Conservation (phyloP, 306 rosid genomes). For the Lathyrus sativus region DNA sequence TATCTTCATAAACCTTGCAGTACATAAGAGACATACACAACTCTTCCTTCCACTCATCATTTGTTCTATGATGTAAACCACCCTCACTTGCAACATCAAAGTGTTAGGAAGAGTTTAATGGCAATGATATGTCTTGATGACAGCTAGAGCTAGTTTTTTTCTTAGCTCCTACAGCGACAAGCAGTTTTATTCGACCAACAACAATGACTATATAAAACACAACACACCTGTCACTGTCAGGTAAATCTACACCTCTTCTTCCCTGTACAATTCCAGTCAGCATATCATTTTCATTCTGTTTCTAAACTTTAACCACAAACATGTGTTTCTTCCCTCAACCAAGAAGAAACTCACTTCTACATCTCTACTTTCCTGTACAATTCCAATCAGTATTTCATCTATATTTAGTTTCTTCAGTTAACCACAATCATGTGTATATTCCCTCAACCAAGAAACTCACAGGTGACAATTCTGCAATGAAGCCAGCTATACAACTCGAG, state of each 20-base stretch:
- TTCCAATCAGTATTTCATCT: no score
- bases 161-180: no score
- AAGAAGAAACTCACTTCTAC: constrained; percentile 15
- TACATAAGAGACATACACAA: no score
- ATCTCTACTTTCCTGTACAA: no score
- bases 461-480: background rate
- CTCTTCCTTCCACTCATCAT: no score
- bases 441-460: constrained; percentile 15
- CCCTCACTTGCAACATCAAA: no score
- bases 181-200: no score
- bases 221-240: constrained; percentile 24
- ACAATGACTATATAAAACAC: constrained; percentile 7
- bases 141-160: no score
- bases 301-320: constrained; percentile 4
- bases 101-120: no score
- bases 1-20: no score
- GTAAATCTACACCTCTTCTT: constrained; percentile 30
- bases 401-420: background rate
- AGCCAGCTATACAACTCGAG: constrained; percentile 73
- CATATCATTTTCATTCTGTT: background rate
- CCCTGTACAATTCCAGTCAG: constrained; percentile 42
- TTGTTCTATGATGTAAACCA: no score
- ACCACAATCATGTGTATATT: constrained; percentile 20
- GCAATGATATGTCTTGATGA: no score
- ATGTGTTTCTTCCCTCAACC: constrained; percentile 21